Percentiles rank a stretch among this genome's conserved stretches.
Evolutionary conservation across 2,329 filamentous ascomycete genomes (phyloP).

Genomic region (Nemania sp.): DNA sequence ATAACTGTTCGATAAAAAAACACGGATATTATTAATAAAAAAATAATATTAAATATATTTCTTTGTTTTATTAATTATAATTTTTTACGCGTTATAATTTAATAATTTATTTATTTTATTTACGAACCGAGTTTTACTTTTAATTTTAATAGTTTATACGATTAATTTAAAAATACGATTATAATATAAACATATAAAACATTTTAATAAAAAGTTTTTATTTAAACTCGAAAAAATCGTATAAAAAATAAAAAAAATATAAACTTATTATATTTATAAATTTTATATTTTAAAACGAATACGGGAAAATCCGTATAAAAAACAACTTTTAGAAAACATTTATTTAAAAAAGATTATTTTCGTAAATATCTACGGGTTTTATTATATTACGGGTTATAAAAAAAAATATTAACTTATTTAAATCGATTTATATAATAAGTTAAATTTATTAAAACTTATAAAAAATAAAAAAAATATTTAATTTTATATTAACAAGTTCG

Average conservation of each 20-base stretch:
- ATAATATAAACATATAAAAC: background rate
- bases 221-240: background rate
- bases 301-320: background rate
- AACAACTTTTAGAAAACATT: background rate
- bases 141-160: background rate
- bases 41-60: background rate
- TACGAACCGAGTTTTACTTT: background rate
- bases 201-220: too few species aligned
- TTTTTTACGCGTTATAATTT: background rate
- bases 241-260: background rate
- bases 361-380: background rate
- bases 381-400: constrained; percentile 8
- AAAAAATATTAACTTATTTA: constrained; percentile 6
- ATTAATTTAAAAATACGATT: background rate
- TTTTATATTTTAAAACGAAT: background rate
- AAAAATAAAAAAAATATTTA: background rate
- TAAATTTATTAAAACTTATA: constrained; percentile 5
- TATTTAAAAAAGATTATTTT: constrained; percentile 1
- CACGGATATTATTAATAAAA: background rate
- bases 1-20: constrained; percentile 1
- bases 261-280: constrained; percentile 1
- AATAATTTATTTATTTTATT: background rate
- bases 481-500: background rate
- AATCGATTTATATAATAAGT: background rate
- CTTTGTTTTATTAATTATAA: background rate